These are phyloP conservation scores for Xylariaceae sp. DNA, from an alignment of 2,329 filamentous ascomycete genomes.

Conservation along the genomic window DNA sequence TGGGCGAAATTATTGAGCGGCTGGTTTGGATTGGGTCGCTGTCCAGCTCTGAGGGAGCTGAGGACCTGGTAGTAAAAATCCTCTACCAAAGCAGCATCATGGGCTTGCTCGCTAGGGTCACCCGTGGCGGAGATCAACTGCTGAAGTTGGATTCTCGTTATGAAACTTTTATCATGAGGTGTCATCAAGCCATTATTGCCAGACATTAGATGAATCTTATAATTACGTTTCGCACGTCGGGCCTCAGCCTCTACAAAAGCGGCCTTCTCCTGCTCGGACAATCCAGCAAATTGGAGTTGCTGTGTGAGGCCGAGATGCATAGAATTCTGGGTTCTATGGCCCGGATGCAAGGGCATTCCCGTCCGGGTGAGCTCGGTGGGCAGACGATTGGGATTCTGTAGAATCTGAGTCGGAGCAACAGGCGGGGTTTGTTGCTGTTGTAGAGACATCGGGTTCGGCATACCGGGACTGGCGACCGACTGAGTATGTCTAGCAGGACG, in stretches of 20 bases:
- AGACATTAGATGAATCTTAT: slow-evolving; percentile 91
- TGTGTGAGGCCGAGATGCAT: slow-evolving; percentile 53
- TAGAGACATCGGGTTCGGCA: slow-evolving; percentile 30
- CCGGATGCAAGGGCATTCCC: slow-evolving; percentile 30
- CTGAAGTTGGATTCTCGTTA: slow-evolving; percentile 94
- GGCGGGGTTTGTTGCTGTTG: slow-evolving; percentile 36
- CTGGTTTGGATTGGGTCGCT: slow-evolving; percentile 85
- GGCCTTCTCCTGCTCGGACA: slow-evolving; percentile 79
- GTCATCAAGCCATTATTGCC: slow-evolving; percentile 98
- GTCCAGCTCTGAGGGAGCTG: slow-evolving; percentile 84
- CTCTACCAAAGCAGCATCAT: slow-evolving; percentile 76
- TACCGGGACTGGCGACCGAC: slow-evolving; percentile 28
- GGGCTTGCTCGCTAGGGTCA: slow-evolving; percentile 71
- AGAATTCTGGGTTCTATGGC: slow-evolving; percentile 48
- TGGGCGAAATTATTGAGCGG: slow-evolving; percentile 95
- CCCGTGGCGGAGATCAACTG: slow-evolving; percentile 91
- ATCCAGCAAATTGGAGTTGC: slow-evolving; percentile 65
- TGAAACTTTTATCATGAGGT: slow-evolving; percentile 98
- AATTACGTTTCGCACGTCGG: slow-evolving; percentile 91
- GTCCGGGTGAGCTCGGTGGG: slow-evolving; percentile 42
- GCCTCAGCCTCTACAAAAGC: slow-evolving; percentile 86
- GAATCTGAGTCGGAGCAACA: slow-evolving; percentile 60
- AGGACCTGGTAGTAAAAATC: slow-evolving; percentile 99
- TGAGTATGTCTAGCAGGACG: slow-evolving; percentile 42
- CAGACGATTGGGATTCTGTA: slow-evolving; percentile 71